Evolutionary conservation across 2,329 filamentous ascomycete species (phyloP), one percentile per base, ranked within the genome.

Genomic region (Boeremia exigua): DNA sequence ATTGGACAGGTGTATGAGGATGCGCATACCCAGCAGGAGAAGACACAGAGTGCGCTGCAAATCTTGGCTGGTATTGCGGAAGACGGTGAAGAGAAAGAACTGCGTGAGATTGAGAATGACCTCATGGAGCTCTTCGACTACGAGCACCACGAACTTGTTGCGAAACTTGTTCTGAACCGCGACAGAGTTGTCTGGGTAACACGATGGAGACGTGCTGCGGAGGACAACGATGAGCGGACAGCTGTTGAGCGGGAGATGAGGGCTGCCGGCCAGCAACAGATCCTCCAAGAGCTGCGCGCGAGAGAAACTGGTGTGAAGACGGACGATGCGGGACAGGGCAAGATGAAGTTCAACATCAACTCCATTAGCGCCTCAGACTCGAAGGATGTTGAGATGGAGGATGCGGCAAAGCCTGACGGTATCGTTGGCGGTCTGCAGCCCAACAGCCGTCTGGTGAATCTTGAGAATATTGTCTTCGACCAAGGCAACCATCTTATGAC

Each of bases 401-500:
- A 76, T 58, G 72, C 66, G 23, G 61, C 62, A 7, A 60, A 80
- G 75, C 33, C 79, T 78, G 51, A 75, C 70, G 33, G 79, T 68
- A 80, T 96, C 17, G 83, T 92, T 29, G 91, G 93, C 50, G 92
- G 92, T 12, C 81, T 99, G 33, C 90, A 95, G 68, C 95, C 96
- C 2, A 96, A 95, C 0, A 88, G 88, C 64, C 91, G 91, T 71
- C 80, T 92, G 39, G 92, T 99, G 74, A 98, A 98, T 72, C 82
- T 99, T 47, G 94, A 99, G 54, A 98, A 98, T 68, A 85, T 99
- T 30, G 85, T 97, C 34, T 99, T 99, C 72, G 95, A 98, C 66
- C 94, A 98, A 77, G 95, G 95, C 48, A 99, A 98, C 69, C 95
- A 99, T 80, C 83, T 99, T 38, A 99, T 98, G 94, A 98, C 95